phyloP scores from a whole-genome alignment of 352 stramenopile genomes.

The Pythium aristosporum region DNA sequence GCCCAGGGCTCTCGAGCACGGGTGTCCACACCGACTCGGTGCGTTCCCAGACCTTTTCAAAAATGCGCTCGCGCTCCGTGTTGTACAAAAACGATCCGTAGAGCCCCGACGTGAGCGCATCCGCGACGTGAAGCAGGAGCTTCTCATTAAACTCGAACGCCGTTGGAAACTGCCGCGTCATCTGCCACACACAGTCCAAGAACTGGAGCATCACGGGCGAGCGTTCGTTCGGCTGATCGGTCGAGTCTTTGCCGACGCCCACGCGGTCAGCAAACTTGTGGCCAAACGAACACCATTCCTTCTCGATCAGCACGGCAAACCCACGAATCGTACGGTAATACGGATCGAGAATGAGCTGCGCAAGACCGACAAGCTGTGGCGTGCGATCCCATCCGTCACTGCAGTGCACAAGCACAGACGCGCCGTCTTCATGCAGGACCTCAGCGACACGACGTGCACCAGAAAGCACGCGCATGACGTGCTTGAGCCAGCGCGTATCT shows the following conservation, averaged over 20 bases:
- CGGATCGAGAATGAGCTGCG: constrained; percentile 83
- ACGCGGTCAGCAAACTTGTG: constrained; percentile 89
- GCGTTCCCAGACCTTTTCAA: constrained; percentile 84
- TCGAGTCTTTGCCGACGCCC: constrained; percentile 78
- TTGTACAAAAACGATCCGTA: constrained; percentile 88
- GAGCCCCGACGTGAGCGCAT: constrained; percentile 74
- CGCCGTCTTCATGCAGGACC: constrained; percentile 82
- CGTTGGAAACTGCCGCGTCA: constrained; percentile 86
- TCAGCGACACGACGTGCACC: constrained; percentile 71
- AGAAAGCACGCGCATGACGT: constrained; percentile 90
- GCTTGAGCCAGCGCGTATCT: constrained; percentile 96
- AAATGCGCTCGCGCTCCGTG: constrained; percentile 77
- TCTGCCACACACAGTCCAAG: constrained; percentile 85
- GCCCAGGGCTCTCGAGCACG: constrained; percentile 61
- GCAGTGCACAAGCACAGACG: constrained; percentile 83
- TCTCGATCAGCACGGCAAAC: constrained; percentile 82
- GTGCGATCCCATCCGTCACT: constrained; percentile 89
- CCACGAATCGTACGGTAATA: constrained; percentile 85
- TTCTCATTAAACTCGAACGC: constrained; percentile 90
- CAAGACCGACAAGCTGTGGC: constrained; percentile 74
- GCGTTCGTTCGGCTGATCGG: constrained; percentile 76
- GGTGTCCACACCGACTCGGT: constrained; percentile 85
- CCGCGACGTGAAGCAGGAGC: constrained; percentile 77
- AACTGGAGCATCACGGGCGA: constrained; percentile 88
- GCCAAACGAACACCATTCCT: constrained; percentile 88